Evolutionary conservation across 192 early-diverging fungal species (phyloP).

Genomic region (Obelidium mucronatum): DNA sequence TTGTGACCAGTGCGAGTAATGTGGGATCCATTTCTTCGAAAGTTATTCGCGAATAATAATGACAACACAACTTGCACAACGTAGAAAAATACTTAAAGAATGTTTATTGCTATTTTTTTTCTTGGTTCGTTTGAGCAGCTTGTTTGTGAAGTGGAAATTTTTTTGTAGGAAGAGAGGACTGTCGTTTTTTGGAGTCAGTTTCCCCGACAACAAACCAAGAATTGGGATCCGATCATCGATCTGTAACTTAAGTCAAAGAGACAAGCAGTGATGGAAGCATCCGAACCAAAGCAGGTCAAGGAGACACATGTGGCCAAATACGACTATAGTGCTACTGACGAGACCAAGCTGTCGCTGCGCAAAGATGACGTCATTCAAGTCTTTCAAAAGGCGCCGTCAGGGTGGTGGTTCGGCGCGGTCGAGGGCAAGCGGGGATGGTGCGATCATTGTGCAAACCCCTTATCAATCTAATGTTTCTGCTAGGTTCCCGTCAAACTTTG

Average conservation of each 20-base stretch:
- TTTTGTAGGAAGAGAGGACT: too few species aligned
- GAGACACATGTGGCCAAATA: constrained; percentile 70
- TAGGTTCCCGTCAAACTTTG: constrained; percentile 90
- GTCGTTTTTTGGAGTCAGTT: too few species aligned
- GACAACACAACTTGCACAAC: too few species aligned
- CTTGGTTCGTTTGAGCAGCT: too few species aligned
- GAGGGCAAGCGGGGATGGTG: constrained; percentile 68
- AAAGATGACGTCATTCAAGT: constrained; percentile 91
- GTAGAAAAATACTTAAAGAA: too few species aligned
- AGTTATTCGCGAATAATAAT: too few species aligned
- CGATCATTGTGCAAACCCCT: too few species aligned
- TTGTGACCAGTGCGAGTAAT: constrained; percentile 45
- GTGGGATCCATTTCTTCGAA: background rate
- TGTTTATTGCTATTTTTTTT: too few species aligned
- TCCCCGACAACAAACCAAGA: too few species aligned
- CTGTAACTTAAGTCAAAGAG: background rate
- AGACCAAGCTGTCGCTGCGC: constrained; percentile 80
- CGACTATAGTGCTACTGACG: constrained; percentile 78
- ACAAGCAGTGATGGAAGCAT: background rate
- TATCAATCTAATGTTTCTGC: too few species aligned
- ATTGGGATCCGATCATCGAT: too few species aligned
- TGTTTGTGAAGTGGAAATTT: too few species aligned
- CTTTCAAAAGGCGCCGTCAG: constrained; percentile 84
- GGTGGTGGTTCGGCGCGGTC: constrained; percentile 97
- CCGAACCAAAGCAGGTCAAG: background rate